phyloP scores from a whole-genome alignment of 2,329 filamentous ascomycete species.

The Cytospora piceicola region DNA sequence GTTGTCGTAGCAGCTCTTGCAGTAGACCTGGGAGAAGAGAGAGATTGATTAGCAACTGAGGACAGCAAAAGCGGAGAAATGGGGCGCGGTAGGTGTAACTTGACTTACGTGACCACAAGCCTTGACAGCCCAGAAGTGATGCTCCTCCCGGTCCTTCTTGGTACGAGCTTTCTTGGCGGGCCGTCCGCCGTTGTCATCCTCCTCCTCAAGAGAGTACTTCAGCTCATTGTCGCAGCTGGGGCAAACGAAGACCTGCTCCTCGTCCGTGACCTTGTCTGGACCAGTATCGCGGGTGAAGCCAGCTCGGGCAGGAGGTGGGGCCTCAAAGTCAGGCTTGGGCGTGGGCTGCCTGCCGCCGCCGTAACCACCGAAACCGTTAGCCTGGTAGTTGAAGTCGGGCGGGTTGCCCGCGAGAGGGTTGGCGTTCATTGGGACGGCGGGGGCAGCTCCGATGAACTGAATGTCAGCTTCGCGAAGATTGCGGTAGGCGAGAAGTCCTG shows the following conservation, averaged over 20 bases:
- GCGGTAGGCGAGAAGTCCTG: constrained; percentile 17
- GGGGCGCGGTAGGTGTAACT: not conserved
- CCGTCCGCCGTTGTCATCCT: constrained; percentile 35
- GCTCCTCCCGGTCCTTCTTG: constrained; percentile 64
- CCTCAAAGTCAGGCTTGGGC: constrained; percentile 58
- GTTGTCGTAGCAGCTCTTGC: constrained; percentile 63
- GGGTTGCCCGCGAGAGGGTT: constrained; percentile 38
- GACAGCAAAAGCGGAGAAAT: not conserved
- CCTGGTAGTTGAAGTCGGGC: constrained; percentile 41
- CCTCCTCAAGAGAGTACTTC: constrained; percentile 65
- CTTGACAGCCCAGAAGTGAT: constrained; percentile 91
- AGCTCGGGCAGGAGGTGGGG: constrained; percentile 66
- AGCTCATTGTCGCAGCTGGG: constrained; percentile 86
- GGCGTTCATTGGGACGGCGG: constrained; percentile 30
- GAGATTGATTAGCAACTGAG: constrained; percentile 10
- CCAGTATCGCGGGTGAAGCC: constrained; percentile 72
- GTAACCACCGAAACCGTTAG: constrained; percentile 38
- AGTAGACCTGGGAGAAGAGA: constrained; percentile 58
- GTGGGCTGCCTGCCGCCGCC: constrained; percentile 36
- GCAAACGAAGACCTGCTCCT: constrained; percentile 77
- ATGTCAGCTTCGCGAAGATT: constrained; percentile 37
- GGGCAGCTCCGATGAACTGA: constrained; percentile 32
- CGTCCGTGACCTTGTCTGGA: constrained; percentile 57
- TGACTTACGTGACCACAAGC: constrained; percentile 82
- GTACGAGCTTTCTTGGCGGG: constrained; percentile 47